Percentiles rank a stretch among this genome's conserved stretches.
phyloP scores from a whole-genome alignment of 345 rosid genomes.

The Excoecaria cochinchinensis region DNA sequence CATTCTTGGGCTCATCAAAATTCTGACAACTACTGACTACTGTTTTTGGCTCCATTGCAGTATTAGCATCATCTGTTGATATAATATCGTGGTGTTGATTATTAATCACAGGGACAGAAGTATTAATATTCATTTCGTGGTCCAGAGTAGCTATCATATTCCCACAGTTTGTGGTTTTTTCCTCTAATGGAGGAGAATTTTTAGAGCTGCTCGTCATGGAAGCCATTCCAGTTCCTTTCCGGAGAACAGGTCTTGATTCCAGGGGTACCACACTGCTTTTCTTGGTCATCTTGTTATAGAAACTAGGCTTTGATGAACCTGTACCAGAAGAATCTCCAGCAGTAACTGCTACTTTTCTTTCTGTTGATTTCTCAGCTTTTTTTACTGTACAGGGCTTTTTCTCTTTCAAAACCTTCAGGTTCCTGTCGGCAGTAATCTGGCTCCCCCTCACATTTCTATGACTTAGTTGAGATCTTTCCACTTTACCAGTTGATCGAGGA shows the following conservation, averaged over 20 bases:
- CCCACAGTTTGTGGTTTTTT: constrained; percentile 28
- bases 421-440: constrained; percentile 20
- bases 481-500: constrained; percentile 41
- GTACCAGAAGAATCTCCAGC: constrained; percentile 32
- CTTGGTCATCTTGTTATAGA: constrained; percentile 50
- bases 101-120: constrained; percentile 28
- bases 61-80: constrained; percentile 24
- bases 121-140: constrained; percentile 29
- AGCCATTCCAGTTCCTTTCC: constrained; percentile 45
- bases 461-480: constrained; percentile 37
- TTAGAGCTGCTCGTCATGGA: constrained; percentile 30
- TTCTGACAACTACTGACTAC: constrained; percentile 22
- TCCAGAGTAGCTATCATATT: constrained; percentile 30
- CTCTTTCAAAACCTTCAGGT: constrained; percentile 32
- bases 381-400: constrained; percentile 33
- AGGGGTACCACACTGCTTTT: constrained; percentile 60
- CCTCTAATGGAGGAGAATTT: constrained; percentile 26
- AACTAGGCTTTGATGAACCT: constrained; percentile 44
- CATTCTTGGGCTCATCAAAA: constrained; percentile 25
- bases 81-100: constrained; percentile 24
- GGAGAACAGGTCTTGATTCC: constrained; percentile 52
- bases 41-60: constrained; percentile 30
- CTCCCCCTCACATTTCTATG: constrained; percentile 32
- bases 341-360: constrained; percentile 32
- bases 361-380: constrained; percentile 37